A percentile compares a stretch with the other conserved stretches of the same genome.
Evolutionary conservation across 1,284 basidiomycete species (phyloP).

Genomic region (Cryptococcus sp.): DNA sequence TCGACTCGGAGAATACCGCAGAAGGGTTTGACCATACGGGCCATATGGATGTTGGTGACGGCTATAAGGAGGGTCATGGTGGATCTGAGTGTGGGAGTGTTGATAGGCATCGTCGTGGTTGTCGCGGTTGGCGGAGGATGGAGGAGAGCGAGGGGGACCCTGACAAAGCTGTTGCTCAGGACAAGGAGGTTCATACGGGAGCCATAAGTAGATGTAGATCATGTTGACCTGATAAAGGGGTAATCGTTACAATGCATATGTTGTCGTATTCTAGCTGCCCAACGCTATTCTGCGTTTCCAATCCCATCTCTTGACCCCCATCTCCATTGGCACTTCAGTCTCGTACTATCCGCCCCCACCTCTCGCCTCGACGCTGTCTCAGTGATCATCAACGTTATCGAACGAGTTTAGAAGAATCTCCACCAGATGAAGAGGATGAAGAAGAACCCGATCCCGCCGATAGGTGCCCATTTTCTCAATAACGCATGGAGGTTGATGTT

Average conservation of each 20-base stretch:
- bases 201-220: background rate
- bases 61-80: conserved; percentile 31
- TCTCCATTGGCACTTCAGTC: no score
- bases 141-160: conserved; percentile 16
- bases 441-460: conserved; percentile 72
- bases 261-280: background rate
- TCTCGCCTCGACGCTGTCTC: no score
- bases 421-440: conserved; percentile 85
- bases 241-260: conserved; percentile 7
- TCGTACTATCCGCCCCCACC: no score
- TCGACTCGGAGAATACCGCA: conserved; percentile 12
- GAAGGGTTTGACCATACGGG: conserved; percentile 23
- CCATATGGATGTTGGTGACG: conserved; percentile 29
- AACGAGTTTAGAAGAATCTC: conserved; percentile 58
- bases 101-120: conserved; percentile 21
- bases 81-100: conserved; percentile 28
- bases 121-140: conserved; percentile 31
- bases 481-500: conserved; percentile 93
- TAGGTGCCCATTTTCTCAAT: conserved; percentile 90
- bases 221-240: background rate
- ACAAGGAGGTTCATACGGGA: conserved; percentile 11
- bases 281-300: no score
- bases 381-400: background rate
- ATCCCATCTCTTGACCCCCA: no score
- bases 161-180: conserved; percentile 9